Evolutionary conservation across 148 eudicot species (phyloP).

Genomic region (Rhododendron molle): DNA sequence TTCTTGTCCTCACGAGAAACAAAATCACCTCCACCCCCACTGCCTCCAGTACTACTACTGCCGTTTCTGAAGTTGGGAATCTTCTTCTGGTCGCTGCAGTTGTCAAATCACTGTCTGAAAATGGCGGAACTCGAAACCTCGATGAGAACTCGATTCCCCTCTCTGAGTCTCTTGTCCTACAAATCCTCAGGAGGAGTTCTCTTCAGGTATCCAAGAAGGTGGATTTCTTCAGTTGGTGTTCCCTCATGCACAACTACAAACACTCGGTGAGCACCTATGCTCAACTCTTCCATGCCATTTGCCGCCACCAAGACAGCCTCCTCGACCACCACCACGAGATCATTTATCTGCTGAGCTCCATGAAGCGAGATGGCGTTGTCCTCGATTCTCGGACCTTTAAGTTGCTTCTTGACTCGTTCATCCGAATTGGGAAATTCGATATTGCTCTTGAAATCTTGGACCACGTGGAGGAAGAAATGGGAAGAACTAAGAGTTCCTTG

Average conservation of each 20-base stretch:
- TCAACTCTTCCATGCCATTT: constrained; percentile 47
- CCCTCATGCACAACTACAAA: constrained; percentile 43
- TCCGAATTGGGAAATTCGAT: constrained; percentile 54
- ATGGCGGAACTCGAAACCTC: constrained; percentile 55
- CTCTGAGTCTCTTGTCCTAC: constrained; percentile 52
- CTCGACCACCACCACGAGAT: constrained; percentile 35
- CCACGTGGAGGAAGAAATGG: constrained; percentile 41
- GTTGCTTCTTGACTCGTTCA: constrained; percentile 60
- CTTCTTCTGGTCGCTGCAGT: constrained; percentile 53
- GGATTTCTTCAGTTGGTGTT: constrained; percentile 68
- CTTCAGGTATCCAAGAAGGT: constrained; percentile 53
- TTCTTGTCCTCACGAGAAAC: constrained; percentile 7
- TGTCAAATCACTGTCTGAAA: constrained; percentile 44
- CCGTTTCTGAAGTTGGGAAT: constrained; percentile 24
- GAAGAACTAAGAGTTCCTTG: constrained; percentile 24
- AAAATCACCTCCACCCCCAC: neutral
- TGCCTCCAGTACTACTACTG: neutral
- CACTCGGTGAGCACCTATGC: constrained; percentile 61
- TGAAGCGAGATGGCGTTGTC: constrained; percentile 53
- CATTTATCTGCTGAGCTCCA: constrained; percentile 33
- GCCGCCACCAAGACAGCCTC: constrained; percentile 12
- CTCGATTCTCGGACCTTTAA: constrained; percentile 56
- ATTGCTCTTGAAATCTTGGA: constrained; percentile 63
- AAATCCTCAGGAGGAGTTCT: constrained; percentile 44
- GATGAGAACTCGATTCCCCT: constrained; percentile 38